phyloP scores from a whole-genome alignment of 1,284 basidiomycete genomes.

The Schizopora paradoxa region DNA sequence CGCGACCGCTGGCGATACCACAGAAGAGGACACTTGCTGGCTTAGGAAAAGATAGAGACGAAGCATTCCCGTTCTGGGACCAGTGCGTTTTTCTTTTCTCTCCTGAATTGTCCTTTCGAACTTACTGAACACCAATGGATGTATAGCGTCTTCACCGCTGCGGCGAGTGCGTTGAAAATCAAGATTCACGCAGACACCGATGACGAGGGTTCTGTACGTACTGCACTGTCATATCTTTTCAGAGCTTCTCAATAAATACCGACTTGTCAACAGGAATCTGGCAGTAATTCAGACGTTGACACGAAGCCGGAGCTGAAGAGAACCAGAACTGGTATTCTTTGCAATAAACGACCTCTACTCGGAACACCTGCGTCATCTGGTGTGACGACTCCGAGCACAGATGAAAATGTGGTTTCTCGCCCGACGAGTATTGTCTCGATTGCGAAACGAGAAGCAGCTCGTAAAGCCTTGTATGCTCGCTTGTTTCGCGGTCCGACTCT shows the following conservation, averaged over 20 bases:
- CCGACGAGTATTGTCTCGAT: constrained; percentile 51
- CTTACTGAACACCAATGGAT: constrained; percentile 4
- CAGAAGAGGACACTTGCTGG: constrained; percentile 83
- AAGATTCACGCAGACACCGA: constrained; percentile 53
- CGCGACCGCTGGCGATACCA: constrained; percentile 68
- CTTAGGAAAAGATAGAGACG: constrained; percentile 86
- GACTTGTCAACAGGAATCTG: too few species aligned
- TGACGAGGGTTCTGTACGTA: constrained; percentile 28
- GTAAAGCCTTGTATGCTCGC: constrained; percentile 65
- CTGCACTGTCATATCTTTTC: background rate
- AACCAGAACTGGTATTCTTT: constrained; percentile 74
- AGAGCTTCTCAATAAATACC: background rate
- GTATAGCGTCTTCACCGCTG: constrained; percentile 70
- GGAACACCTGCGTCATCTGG: constrained; percentile 45
- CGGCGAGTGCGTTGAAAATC: constrained; percentile 72
- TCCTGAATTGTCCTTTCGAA: background rate
- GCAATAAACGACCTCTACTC: constrained; percentile 55
- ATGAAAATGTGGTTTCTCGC: constrained; percentile 23
- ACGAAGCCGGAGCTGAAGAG: constrained; percentile 38
- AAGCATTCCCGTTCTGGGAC: constrained; percentile 95
- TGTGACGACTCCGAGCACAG: constrained; percentile 35
- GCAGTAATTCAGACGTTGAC: constrained; percentile 24
- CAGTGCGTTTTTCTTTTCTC: constrained; percentile 55
- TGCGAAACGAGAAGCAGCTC: constrained; percentile 76
- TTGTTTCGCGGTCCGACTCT: constrained; percentile 76